Evolutionary conservation across 2,329 filamentous ascomycete species (phyloP).

Genomic region (Pyrenochaeta sp.): DNA sequence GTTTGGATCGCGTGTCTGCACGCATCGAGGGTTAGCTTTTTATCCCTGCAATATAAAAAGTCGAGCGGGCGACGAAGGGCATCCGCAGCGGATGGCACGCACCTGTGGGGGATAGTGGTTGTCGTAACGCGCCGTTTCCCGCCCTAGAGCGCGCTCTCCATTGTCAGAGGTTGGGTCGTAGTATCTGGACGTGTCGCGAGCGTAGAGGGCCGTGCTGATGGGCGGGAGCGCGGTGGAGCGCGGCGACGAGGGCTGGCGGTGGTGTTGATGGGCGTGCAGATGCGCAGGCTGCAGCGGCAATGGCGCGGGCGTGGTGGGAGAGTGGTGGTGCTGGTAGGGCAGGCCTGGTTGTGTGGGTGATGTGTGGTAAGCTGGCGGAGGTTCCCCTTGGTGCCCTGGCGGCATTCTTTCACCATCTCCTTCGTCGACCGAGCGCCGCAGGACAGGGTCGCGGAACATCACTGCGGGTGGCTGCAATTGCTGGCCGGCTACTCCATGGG

Average conservation of each 20-base stretch:
- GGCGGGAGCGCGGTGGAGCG: conserved; percentile 50
- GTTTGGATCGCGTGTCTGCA: conserved; percentile 45
- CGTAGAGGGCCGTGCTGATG: conserved; percentile 48
- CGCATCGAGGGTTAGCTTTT: conserved; percentile 29
- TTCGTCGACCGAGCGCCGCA: conserved; percentile 41
- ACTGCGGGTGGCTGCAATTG: conserved; percentile 11
- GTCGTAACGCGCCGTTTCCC: conserved; percentile 43
- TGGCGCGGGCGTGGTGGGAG: conserved; percentile 43
- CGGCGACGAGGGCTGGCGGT: conserved; percentile 33
- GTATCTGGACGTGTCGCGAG: conserved; percentile 55
- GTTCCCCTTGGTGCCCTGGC: conserved; percentile 44
- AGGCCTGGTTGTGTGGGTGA: conserved; percentile 48
- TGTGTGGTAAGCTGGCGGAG: conserved; percentile 42
- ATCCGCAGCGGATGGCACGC: conserved; percentile 14
- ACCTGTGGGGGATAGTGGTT: conserved; percentile 44
- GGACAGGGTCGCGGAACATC: conserved; percentile 41
- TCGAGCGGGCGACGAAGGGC: conserved; percentile 3
- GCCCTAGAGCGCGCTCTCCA: conserved; percentile 43
- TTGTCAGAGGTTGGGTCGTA: conserved; percentile 59
- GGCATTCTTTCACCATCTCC: conserved; percentile 41
- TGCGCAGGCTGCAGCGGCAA: conserved; percentile 32
- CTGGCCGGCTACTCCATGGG: conserved; percentile 19
- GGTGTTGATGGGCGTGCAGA: conserved; percentile 39
- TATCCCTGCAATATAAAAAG: conserved; percentile 20
- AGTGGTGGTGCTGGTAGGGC: conserved; percentile 45